Evolutionary conservation across 2,329 filamentous ascomycete species (phyloP).

Genomic region (Aureobasidium leucospermi): DNA sequence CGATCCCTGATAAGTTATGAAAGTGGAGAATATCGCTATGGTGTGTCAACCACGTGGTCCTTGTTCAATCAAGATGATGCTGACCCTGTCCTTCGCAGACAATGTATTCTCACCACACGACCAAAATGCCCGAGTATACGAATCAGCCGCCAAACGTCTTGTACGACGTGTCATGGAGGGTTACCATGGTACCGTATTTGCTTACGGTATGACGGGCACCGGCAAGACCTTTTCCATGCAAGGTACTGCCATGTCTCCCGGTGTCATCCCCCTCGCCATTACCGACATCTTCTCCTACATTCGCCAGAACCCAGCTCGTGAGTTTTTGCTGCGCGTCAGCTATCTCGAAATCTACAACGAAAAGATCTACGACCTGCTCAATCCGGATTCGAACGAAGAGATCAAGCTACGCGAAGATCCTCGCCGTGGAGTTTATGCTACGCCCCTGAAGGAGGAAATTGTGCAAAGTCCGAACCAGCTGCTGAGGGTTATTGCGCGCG

Average conservation of each 20-base stretch:
- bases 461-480: slow-evolving; percentile 96
- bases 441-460: slow-evolving; percentile 93
- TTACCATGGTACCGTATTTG: slow-evolving; percentile 96
- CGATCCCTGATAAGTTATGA: slow-evolving; percentile 80
- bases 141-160: slow-evolving; percentile 84
- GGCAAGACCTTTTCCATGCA: slow-evolving; percentile 99
- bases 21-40: slow-evolving; percentile 86
- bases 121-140: slow-evolving; percentile 91
- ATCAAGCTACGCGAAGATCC: slow-evolving; percentile 96
- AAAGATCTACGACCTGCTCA: slow-evolving; percentile 87
- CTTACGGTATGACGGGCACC: slow-evolving; percentile 97
- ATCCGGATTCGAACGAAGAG: slow-evolving; percentile 69
- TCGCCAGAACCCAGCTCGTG: slow-evolving; percentile 85
- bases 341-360: slow-evolving; percentile 99
- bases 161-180: slow-evolving; percentile 98
- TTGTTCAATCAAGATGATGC: not conserved
- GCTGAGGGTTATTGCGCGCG: slow-evolving; percentile 85
- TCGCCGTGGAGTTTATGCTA: slow-evolving; percentile 94
- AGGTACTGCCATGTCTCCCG: slow-evolving; percentile 87
- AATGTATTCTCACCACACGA: slow-evolving; percentile 94
- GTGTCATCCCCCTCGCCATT: slow-evolving; percentile 93
- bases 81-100: slow-evolving; percentile 48
- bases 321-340: slow-evolving; percentile 91
- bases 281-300: slow-evolving; percentile 99
- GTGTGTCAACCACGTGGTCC: slow-evolving; percentile 44